Conservation (phyloP, 352 stramenopile species). For the Globisporangium nagaii region DNA sequence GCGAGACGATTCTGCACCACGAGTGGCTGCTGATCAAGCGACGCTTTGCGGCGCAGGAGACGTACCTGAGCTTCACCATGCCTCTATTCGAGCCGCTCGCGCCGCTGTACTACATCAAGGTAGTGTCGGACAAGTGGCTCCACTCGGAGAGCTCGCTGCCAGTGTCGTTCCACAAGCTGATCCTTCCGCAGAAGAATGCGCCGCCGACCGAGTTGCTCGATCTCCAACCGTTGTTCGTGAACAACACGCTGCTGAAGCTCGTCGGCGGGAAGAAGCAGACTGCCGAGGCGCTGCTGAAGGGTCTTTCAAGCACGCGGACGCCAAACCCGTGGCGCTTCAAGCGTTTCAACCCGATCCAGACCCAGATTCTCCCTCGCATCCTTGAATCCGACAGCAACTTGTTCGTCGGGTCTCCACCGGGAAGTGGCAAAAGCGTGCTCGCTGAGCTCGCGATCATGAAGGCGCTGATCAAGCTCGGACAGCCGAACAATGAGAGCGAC, state of each 20-base stretch:
- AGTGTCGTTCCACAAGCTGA: slow-evolving; percentile 98
- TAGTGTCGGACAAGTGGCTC: slow-evolving; percentile 98
- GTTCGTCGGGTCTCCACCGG: slow-evolving; percentile 93
- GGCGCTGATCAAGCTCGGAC: slow-evolving; percentile 59
- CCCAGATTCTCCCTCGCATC: slow-evolving; percentile 94
- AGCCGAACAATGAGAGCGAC: slow-evolving; percentile 47
- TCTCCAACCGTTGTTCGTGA: slow-evolving; percentile 94
- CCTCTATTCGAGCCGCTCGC: slow-evolving; percentile 97
- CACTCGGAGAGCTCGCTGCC: slow-evolving; percentile 95
- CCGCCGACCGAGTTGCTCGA: slow-evolving; percentile 97
- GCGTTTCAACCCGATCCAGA: slow-evolving; percentile 99
- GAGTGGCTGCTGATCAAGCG: slow-evolving; percentile 95
- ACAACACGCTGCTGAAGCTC: slow-evolving; percentile 78
- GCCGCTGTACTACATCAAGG: slow-evolving; percentile 97
- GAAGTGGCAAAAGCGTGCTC: slow-evolving; percentile 93
- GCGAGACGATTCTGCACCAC: slow-evolving; percentile 97
- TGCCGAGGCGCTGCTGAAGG: slow-evolving; percentile 49
- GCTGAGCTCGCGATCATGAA: slow-evolving; percentile 96
- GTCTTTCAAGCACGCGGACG: slow-evolving; percentile 26
- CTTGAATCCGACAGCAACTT: slow-evolving; percentile 95
- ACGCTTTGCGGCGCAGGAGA: slow-evolving; percentile 74
- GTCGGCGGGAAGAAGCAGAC: slow-evolving; percentile 51
- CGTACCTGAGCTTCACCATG: slow-evolving; percentile 93
- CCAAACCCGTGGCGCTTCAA: slow-evolving; percentile 73
- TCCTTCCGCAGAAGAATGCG: slow-evolving; percentile 98